Percentiles rank a stretch among this genome's conserved stretches.
phyloP scores from a whole-genome alignment of 768 basidiomycete genomes.

The Daedaleopsis nitida region DNA sequence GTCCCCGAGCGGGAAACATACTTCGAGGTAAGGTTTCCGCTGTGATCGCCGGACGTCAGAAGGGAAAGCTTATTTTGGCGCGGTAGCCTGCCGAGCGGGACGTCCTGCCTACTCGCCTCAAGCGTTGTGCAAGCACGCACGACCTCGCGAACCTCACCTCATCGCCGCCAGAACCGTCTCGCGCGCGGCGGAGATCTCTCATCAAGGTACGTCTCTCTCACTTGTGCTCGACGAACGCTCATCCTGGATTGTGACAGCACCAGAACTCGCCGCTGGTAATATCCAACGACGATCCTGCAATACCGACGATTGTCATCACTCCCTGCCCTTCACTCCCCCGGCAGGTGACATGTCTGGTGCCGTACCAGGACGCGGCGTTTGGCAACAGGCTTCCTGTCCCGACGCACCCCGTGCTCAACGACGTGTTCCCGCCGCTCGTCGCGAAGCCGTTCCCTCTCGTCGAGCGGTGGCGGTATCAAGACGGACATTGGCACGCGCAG shows the following conservation, averaged over 20 bases:
- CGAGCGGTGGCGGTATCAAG: slow-evolving; percentile 48
- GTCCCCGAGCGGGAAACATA: slow-evolving; percentile 13
- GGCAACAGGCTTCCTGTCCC: slow-evolving; percentile 54
- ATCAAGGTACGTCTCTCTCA: slow-evolving; percentile 2
- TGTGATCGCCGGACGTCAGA: background rate
- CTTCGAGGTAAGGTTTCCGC: slow-evolving; percentile 14
- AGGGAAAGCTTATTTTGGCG: background rate
- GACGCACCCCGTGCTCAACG: slow-evolving; percentile 47
- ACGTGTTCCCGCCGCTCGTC: slow-evolving; percentile 47
- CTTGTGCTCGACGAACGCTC: background rate
- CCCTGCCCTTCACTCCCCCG: slow-evolving; percentile 43
- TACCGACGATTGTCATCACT: slow-evolving; percentile 55
- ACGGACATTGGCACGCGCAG: slow-evolving; percentile 57
- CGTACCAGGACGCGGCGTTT: slow-evolving; percentile 57
- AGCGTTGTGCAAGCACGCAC: background rate
- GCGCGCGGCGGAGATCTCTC: slow-evolving; percentile 12
- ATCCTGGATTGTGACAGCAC: slow-evolving; percentile 3
- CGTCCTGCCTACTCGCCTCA: slow-evolving; percentile 10
- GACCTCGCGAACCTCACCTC: background rate
- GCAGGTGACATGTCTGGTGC: slow-evolving; percentile 47
- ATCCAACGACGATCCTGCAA: slow-evolving; percentile 34
- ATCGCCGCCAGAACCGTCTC: slow-evolving; percentile 4
- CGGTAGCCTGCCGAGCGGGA: slow-evolving; percentile 16
- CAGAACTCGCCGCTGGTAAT: slow-evolving; percentile 24
- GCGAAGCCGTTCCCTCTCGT: slow-evolving; percentile 31